Evolutionary conservation across 1,284 basidiomycete genomes (phyloP).

Genomic region (Sphagnurus paluster): DNA sequence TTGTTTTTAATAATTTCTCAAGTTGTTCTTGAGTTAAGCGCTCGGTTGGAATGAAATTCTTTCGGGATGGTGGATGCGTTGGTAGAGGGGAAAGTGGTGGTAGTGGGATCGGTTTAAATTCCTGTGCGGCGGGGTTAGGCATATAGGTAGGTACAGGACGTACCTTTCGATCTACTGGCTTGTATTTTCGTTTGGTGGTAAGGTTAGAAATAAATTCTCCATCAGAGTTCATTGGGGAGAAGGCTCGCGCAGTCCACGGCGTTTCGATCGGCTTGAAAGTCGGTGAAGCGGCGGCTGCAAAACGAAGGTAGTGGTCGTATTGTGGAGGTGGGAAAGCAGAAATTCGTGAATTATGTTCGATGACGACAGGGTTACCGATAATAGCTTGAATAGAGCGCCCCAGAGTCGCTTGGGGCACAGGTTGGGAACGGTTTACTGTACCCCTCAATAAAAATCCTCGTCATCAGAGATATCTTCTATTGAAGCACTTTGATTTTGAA

Average conservation of each 20-base stretch:
- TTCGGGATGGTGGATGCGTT: conserved; percentile 12
- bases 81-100: conserved; percentile 16
- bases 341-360: too few relatives aligned
- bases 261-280: too few relatives aligned
- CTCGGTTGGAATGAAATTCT: conserved; percentile 7
- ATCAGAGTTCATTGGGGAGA: conserved; percentile 4
- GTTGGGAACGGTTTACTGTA: too few relatives aligned
- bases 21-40: conserved; percentile 19
- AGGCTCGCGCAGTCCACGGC: conserved; percentile 18
- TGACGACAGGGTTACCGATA: too few relatives aligned
- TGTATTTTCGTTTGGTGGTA: conserved; percentile 29
- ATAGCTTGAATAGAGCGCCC: too few relatives aligned
- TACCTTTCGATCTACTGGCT: conserved; percentile 31
- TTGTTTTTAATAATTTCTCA: conserved; percentile 15
- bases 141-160: conserved; percentile 31
- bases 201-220: not conserved
- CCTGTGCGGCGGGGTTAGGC: conserved; percentile 25
- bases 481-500: too few relatives aligned
- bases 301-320: too few relatives aligned
- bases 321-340: too few relatives aligned
- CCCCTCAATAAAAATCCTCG: too few relatives aligned
- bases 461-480: too few relatives aligned
- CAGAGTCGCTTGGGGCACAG: too few relatives aligned
- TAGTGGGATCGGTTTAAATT: conserved; percentile 23
- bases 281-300: too few relatives aligned